Percentiles rank a stretch among this genome's conserved stretches.
Conservation (phyloP, 2,329 filamentous ascomycete genomes). For the Alternaria infectoria region DNA sequence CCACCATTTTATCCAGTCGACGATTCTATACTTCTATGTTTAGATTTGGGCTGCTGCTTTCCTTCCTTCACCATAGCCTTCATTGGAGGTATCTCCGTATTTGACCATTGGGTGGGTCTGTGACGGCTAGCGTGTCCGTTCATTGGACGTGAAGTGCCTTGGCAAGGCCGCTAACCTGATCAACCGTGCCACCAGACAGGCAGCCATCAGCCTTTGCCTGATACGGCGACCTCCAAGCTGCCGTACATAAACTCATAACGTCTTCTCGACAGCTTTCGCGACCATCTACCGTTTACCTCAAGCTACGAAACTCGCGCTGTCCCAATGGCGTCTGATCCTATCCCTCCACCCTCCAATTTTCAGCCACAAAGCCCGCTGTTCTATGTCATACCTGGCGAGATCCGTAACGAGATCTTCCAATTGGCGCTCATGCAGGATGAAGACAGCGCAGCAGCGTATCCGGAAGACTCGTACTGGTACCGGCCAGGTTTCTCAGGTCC, state of each 20-base stretch:
- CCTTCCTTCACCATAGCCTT: background rate
- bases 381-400: constrained; percentile 8
- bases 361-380: constrained; percentile 14
- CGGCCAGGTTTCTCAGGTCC: constrained; percentile 10
- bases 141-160: background rate
- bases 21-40: background rate
- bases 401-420: constrained; percentile 12
- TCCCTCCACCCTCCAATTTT: constrained; percentile 1
- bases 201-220: background rate
- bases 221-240: background rate
- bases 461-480: constrained; percentile 15
- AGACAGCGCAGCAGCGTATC: constrained; percentile 8
- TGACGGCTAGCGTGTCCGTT: background rate
- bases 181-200: background rate
- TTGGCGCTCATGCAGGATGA: constrained; percentile 12
- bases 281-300: background rate
- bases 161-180: background rate
- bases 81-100: background rate
- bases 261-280: background rate
- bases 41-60: background rate
- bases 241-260: background rate
- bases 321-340: constrained; percentile 1
- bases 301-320: background rate
- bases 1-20: background rate
- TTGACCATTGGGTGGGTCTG: background rate